These are phyloP conservation scores for Xylaria sp. DNA, from an alignment of 2,329 filamentous ascomycete species.

Conservation along the genomic window DNA sequence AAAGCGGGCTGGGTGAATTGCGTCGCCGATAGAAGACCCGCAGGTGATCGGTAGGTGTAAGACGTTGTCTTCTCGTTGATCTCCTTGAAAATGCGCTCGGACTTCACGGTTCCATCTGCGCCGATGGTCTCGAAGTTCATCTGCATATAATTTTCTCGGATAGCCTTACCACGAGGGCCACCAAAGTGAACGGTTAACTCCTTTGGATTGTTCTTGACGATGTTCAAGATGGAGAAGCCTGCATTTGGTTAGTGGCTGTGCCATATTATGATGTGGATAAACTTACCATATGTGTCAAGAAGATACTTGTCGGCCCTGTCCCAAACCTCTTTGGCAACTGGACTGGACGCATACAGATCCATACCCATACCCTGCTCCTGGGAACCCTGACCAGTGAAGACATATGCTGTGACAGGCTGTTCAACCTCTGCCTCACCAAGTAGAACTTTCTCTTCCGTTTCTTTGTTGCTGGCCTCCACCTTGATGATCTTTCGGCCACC, in stretches of 20 bases:
- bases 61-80: conserved; percentile 91
- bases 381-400: conserved; percentile 97
- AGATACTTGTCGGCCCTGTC: conserved; percentile 97
- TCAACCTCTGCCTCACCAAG: conserved; percentile 97
- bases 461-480: conserved; percentile 94
- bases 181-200: conserved; percentile 98
- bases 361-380: conserved; percentile 99
- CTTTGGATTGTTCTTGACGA: conserved; percentile 99
- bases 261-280: neutral
- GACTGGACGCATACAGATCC: conserved; percentile 94
- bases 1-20: conserved; percentile 98
- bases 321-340: conserved; percentile 97
- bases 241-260: conserved; percentile 29
- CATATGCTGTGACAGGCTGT: conserved; percentile 94
- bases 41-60: conserved; percentile 97
- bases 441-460: conserved; percentile 95
- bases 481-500: conserved; percentile 99
- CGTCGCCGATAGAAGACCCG: conserved; percentile 92
- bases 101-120: conserved; percentile 91
- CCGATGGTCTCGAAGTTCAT: conserved; percentile 99
- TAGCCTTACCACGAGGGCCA: conserved; percentile 94
- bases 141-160: conserved; percentile 98
- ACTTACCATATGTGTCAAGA: conserved; percentile 94
- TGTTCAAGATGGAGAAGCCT: conserved; percentile 97
- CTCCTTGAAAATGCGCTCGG: conserved; percentile 99